A percentile compares a stretch with the other conserved stretches of the same genome.
phyloP scores from a whole-genome alignment of 768 basidiomycete species.

The Lenzites betulinus region DNA sequence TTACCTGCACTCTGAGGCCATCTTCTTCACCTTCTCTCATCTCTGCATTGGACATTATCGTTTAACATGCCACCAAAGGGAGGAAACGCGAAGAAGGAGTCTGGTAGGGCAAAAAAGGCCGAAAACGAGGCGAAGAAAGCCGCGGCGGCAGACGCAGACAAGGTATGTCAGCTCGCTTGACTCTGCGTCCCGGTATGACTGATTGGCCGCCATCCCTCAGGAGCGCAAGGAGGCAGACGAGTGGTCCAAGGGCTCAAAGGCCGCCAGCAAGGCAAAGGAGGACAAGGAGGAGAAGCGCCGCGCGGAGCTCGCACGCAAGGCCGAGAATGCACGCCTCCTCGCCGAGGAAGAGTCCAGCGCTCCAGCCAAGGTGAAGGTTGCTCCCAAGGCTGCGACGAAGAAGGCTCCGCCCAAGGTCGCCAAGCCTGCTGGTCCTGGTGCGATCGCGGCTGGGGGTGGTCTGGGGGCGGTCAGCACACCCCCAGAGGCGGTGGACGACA shows the following conservation, averaged over 20 bases:
- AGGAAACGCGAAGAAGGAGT: conserved; percentile 90
- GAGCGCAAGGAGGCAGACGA: conserved; percentile 69
- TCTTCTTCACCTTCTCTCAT: background rate
- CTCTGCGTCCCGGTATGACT: background rate
- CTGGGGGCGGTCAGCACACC: conserved; percentile 29
- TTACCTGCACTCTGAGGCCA: background rate
- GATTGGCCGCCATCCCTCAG: conserved; percentile 36
- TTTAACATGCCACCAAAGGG: conserved; percentile 79
- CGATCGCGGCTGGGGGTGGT: conserved; percentile 74
- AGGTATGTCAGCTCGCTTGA: conserved; percentile 42
- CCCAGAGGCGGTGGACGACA: conserved; percentile 26
- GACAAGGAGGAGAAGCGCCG: conserved; percentile 81
- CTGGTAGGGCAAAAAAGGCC: conserved; percentile 87
- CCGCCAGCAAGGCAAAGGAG: conserved; percentile 60
- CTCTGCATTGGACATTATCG: background rate
- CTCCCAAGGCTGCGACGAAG: conserved; percentile 66
- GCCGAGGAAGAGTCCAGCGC: conserved; percentile 82
- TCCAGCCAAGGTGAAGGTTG: conserved; percentile 59
- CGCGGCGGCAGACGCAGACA: conserved; percentile 57
- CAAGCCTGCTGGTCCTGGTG: conserved; percentile 79
- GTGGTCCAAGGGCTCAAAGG: conserved; percentile 59
- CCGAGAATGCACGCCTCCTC: conserved; percentile 79
- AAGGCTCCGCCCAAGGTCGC: conserved; percentile 45
- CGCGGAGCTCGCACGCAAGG: conserved; percentile 83
- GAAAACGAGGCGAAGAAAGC: conserved; percentile 87